Evolutionary conservation across 441 rosid genomes (phyloP), one percentile per base, ranked within the genome.

Genomic region (Arabidopsis lyrata): DNA sequence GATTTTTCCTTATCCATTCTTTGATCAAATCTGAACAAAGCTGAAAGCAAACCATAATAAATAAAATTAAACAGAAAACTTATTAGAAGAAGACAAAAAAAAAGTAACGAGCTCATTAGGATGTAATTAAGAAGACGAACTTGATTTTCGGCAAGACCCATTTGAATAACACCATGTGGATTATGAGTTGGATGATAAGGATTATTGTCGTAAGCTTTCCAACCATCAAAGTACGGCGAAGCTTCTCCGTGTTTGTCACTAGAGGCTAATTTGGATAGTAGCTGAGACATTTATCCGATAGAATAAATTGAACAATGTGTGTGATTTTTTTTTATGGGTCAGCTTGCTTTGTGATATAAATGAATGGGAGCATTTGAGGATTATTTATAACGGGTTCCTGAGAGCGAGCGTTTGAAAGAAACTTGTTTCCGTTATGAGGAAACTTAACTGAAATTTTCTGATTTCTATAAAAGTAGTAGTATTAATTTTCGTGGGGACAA

Each of bases 61-160:
- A 13, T 8, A 0, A 4, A 31, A 42, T 12, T 5, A 6, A 38
- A 20, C 0, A 59, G 9, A 44, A 73, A 55, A 47, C 8, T 10
- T 31, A 65, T 44, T 13, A 53, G 8, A 11, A 63, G 29, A 14
- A 2, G 6, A 8, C 7, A 48, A 48, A n/a, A 48, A 48, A n/a
- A 49, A 41, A 5, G 22, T 14, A 32, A 36, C 2, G 12, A 60
- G 14, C 3, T 2, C 20, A 38, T 16, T 45, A 13, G 10, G 8
- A 68, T 29, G 10, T 57, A 48, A 11, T 4, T 22, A 42, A 68
- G 47, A 44, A 8, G 22, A 61, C 70, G 10, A 44, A 86, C 92
- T 88, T 76, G 90, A 78, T 88, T 88, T 70, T 88, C 92, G 0
- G 92, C 84, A 0, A 88, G 86, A 31, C 92, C 92, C 87, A 87